These are phyloP conservation scores for Microglena sp. DNA, from an alignment of 139 green algal species.

Conservation along the genomic window DNA sequence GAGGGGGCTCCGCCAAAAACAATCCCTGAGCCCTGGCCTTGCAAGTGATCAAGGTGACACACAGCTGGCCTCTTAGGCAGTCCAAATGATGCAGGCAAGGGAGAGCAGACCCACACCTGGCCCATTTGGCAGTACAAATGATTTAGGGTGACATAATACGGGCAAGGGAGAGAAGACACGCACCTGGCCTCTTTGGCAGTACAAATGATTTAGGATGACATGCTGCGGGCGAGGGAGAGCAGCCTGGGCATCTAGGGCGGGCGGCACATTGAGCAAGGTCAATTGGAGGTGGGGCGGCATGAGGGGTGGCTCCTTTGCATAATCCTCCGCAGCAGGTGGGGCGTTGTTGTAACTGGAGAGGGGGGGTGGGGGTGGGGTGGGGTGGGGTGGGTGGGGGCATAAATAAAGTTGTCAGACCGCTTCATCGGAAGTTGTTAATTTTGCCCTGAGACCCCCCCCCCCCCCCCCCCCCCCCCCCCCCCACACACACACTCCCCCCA, in stretches of 20 bases:
- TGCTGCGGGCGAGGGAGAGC: constrained; percentile 90
- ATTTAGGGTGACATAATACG: not conserved
- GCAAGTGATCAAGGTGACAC: too few species aligned
- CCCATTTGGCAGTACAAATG: not conserved
- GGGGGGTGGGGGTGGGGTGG: constrained; percentile 2
- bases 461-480: too few species aligned
- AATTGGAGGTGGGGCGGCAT: constrained; percentile 93
- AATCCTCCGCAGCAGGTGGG: constrained; percentile 72
- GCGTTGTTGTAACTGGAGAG: constrained; percentile 71
- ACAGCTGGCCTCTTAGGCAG: not conserved
- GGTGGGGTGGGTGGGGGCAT: not conserved
- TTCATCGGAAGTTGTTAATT: not conserved
- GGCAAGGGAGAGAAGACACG: not conserved
- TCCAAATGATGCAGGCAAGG: not conserved
- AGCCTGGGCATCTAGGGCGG: constrained; percentile 58
- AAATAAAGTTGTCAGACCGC: not conserved
- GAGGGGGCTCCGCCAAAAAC: too few species aligned
- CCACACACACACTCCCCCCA: too few species aligned
- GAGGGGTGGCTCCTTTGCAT: constrained; percentile 88
- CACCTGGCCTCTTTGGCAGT: constrained; percentile 62
- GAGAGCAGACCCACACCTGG: not conserved
- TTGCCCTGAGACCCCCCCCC: too few species aligned
- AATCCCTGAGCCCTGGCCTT: too few species aligned
- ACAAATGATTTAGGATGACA: constrained; percentile 96
- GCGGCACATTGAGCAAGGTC: constrained; percentile 92